Conservation (phyloP, 2,329 filamentous ascomycete species). For the Pseudogymnoascus sp. region DNA sequence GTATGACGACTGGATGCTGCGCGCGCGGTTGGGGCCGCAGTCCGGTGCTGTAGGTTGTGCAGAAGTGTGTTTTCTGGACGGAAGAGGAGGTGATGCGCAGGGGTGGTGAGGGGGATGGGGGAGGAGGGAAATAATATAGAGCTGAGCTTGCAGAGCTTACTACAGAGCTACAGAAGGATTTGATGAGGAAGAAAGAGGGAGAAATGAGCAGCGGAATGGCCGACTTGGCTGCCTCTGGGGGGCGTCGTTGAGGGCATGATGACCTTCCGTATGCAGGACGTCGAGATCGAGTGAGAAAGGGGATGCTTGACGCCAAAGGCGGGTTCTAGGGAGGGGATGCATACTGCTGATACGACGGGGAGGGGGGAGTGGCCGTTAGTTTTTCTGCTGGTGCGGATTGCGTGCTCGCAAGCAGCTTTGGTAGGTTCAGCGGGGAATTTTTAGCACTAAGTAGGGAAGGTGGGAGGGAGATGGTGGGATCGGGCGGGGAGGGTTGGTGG, state of each 20-base stretch:
- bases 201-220: neutral
- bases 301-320: neutral
- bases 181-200: neutral
- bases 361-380: neutral
- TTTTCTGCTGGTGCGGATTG: neutral
- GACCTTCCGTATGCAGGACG: neutral
- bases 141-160: neutral
- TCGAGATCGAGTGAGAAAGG: neutral
- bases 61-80: neutral
- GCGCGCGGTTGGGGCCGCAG: neutral
- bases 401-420: neutral
- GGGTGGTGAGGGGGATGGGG: neutral
- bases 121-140: neutral
- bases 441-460: neutral
- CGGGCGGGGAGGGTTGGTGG: neutral
- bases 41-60: neutral
- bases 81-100: neutral
- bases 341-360: neutral
- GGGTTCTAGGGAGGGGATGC: neutral
- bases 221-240: neutral
- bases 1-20: neutral
- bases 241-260: neutral
- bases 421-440: neutral
- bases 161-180: neutral
- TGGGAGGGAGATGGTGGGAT: neutral